Conservation (phyloP, 768 basidiomycete genomes). For the Termitomyces sp. region DNA sequence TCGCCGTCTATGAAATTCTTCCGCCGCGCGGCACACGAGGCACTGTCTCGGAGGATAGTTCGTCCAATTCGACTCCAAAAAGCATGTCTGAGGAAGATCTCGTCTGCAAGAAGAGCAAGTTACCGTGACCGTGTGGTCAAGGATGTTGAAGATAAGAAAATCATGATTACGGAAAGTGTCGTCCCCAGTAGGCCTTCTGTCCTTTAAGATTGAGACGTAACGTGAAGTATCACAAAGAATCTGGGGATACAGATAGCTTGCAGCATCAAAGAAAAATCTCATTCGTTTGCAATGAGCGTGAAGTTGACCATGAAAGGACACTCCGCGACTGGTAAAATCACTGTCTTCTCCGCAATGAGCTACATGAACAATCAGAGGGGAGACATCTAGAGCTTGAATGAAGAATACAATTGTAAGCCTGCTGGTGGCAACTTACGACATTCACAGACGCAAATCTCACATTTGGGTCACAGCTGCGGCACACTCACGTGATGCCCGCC, state of each 20-base stretch:
- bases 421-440: not conserved
- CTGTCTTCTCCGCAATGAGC: no score
- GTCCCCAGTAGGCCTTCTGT: not conserved
- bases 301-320: no score
- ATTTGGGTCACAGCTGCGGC: no score
- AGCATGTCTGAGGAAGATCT: not conserved
- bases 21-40: conserved; percentile 1
- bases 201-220: conserved; percentile 6
- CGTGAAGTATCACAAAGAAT: conserved; percentile 1
- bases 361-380: no score
- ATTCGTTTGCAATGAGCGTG: no score
- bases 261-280: not conserved
- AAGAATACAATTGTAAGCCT: not conserved
- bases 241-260: conserved; percentile 1
- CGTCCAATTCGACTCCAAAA: not conserved
- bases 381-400: no score
- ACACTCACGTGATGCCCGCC: no score
- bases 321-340: no score
- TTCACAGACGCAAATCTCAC: no score
- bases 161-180: conserved; percentile 2
- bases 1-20: not conserved
- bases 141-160: conserved; percentile 2
- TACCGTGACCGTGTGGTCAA: not conserved
- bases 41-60: not conserved
- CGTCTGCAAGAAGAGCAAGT: not conserved